Base-by-base conservation (phyloP, 1,284 basidiomycete genomes). In the Laetiporus sulphureus region DNA sequence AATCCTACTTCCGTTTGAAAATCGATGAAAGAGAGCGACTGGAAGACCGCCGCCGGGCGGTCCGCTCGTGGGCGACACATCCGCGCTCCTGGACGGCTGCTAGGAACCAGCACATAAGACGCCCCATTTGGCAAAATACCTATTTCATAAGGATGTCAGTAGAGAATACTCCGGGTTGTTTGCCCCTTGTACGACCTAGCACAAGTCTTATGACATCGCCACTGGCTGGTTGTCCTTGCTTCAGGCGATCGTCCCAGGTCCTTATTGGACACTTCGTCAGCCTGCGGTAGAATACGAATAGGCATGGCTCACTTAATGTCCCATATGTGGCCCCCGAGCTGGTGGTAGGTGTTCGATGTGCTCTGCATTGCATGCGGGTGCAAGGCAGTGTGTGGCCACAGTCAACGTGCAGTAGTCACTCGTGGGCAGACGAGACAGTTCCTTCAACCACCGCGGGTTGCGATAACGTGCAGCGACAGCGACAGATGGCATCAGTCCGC, bases 21-120 rank as follows among this genome's bases (percentile, higher is more conserved):
- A 16, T 54, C 42, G 10, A 66, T 55, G 2, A 63, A 63, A 7
- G 64, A 65, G 3, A 66, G 50, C 5, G 63, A 65, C 5, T 57
- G 40, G 42, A 59, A 65, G 3, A 50, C 43, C 3, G 42, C 23
- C 8, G 52, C 49, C 15, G 8, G 35, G 30, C 42, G 43, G 5
- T 51, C 46, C 7, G 18, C n/a, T 1, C 22, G 16, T 4, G 22
- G 33, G 13, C 43, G 44, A 8, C 38, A 25, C 22, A 47, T 40
- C 12, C 48, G 37, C 22, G 39, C n/a, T n/a, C n/a, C n/a, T n/a
- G n/a, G 15, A 6, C 19, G 35, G n/a, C 22, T 24, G 5, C 16
- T 37, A 12, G 59, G 50, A n/a, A 62, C 22, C 6, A 66, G 53
- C 3, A 67, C 39, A 32, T 59, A 60, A 1, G 63, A 64, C 7